Base-by-base conservation (phyloP, 495 filamentous ascomycete genomes). In the Cercophora sp. region DNA sequence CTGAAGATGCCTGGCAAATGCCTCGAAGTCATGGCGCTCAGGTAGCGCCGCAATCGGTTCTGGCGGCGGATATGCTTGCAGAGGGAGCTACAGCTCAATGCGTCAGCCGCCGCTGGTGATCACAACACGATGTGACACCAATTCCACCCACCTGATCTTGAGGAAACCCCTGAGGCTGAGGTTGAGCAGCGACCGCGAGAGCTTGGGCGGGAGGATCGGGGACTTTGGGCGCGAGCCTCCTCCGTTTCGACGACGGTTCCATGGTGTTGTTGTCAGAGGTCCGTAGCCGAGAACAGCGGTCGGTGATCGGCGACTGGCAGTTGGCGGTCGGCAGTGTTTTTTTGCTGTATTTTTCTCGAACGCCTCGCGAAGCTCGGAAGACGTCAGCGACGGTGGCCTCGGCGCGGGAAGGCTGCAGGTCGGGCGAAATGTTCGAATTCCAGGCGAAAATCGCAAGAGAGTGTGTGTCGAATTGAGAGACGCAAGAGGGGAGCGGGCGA, bases 1-100 rank as follows among this genome's bases (percentile, higher is more conserved):
- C 59, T 81, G 78, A 23, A 81, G 72, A 63, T 81, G 78, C 8
- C 78, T 70, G 18, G 77, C 77, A 54, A 79, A 81, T 26, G 75
- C 71, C 58, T 81, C 78, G 67, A 81, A 81, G 51, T 78, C 77
- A 55, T 74, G 75, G 42, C 73, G 71, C 56, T 77, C 73, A 27
- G 69, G 58, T 8, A 55, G 39, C 31, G 61, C 57, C 18, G 64
- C 48, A 22, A 48, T 26, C 8, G 56, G 20, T 25, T 63, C 64
- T 22, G 58, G 43, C 19, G 53, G 50, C 5, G 59, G 46, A 39
- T 63, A 59, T 32, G 60, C 61, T 22, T 57, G 63, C 16, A 57
- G 55, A 3, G 57, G 31, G 11, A 50, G 42, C 62, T 58, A 37
- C n/a, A 39, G 36, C 20, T 19, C 16, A 10, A 54, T 49, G 13